Evolutionary conservation across 2,329 filamentous ascomycete species (phyloP), one percentile per base, ranked within the genome.

Genomic region (Leptographium wingfieldii): DNA sequence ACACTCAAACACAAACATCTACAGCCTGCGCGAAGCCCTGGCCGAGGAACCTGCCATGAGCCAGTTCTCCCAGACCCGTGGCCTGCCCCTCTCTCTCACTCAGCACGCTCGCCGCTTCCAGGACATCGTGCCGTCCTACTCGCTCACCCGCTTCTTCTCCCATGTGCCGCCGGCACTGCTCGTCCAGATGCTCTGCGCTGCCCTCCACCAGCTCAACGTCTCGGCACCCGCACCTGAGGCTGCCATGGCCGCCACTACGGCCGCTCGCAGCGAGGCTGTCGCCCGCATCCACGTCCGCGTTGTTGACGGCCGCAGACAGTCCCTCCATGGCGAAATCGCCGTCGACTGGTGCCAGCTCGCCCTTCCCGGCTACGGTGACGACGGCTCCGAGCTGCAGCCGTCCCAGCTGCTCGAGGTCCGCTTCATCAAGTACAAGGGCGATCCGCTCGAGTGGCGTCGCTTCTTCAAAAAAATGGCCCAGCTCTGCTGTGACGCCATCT

Each of bases 391-490:
- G 72, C 85, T 88, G 59, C 76, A 73, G 63, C 74, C 64, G 67
- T 74, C 68, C 72, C 86, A 88, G 62, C 73, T 92, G 38, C 79
- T 92, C 29, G 92, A 96, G 71, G 88, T 96, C 33, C 81, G 90
- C 57, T 97, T 99, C 70, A 82, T 95, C 65, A 99, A 99, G 75
- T 81, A 89, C 59, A 96, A 96, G 75, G 94, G 94, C 6, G 94
- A 99, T 75, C 94, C 94, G 5, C 74, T 99, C 56, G 92, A 97
- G 75, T 99, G 95, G 94, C 83, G 94, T 62, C 79, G 94, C 40
- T 90, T 99, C 70, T 99, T 99, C 78, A 99, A 99, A 75, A 92
- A 90, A 72, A 82, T 96, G n/a, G 89, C 89, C 35, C 78, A 95
- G 64, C 77, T 92, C 62, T 95, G 92, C 74, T 89, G 89, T 69